Conservation (phyloP, 2,329 filamentous ascomycete species). For the Zymoseptoria pseudotritici region DNA sequence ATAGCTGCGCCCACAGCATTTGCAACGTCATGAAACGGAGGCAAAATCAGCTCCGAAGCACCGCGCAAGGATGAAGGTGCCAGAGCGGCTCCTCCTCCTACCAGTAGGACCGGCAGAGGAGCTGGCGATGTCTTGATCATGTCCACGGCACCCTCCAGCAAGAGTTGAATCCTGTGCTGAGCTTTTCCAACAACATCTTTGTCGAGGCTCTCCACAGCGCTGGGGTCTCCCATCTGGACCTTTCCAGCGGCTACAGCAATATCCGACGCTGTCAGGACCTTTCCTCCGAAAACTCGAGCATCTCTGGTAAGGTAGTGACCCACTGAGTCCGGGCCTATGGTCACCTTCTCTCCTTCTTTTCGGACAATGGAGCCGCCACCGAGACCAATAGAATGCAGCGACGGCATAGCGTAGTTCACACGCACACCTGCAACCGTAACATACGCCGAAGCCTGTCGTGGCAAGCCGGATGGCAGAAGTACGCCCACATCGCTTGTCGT, state of each 20-base stretch:
- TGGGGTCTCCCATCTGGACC: conserved; percentile 20
- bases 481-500: conserved; percentile 59
- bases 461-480: conserved; percentile 53
- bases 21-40: conserved; percentile 48
- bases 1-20: conserved; percentile 57
- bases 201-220: conserved; percentile 15
- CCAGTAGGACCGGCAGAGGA: conserved; percentile 47
- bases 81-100: conserved; percentile 51
- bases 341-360: conserved; percentile 27
- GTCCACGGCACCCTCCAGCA: conserved; percentile 48
- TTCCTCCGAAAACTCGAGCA: conserved; percentile 48
- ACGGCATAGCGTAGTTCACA: conserved; percentile 42
- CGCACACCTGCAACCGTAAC: conserved; percentile 55
- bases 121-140: conserved; percentile 50
- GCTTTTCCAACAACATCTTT: conserved; percentile 16
- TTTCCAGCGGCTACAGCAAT: conserved; percentile 36
- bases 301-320: conserved; percentile 45
- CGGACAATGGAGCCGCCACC: conserved; percentile 48
- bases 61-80: conserved; percentile 43
- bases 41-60: conserved; percentile 45
- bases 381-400: conserved; percentile 48
- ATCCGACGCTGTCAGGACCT: conserved; percentile 47
- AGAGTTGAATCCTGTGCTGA: conserved; percentile 36
- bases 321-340: conserved; percentile 52
- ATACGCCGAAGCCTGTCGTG: conserved; percentile 54